phyloP scores from a whole-genome alignment of 768 basidiomycete genomes.

The Leccinellum rugosiceps region DNA sequence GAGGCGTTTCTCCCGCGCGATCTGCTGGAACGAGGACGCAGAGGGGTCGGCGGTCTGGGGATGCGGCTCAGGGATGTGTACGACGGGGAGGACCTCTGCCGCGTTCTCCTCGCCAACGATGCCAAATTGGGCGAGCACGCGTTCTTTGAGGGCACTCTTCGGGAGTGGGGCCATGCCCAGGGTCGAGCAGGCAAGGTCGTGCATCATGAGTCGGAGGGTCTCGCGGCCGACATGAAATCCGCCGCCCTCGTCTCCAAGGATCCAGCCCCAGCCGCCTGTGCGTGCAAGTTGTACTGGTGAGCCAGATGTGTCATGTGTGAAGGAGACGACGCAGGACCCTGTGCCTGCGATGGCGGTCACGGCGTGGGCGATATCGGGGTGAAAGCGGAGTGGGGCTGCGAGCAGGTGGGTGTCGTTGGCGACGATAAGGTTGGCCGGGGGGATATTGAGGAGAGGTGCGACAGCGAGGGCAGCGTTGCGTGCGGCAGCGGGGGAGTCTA shows the following conservation, averaged over 20 bases:
- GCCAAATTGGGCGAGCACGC: constrained; percentile 54
- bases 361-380: constrained; percentile 56
- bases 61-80: constrained; percentile 61
- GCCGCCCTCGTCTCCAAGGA: constrained; percentile 80
- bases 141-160: constrained; percentile 38
- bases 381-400: constrained; percentile 68
- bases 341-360: constrained; percentile 80
- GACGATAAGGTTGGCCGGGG: constrained; percentile 53
- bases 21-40: constrained; percentile 23
- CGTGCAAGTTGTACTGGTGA: constrained; percentile 62
- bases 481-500: constrained; percentile 67
- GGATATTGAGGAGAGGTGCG: constrained; percentile 55
- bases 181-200: constrained; percentile 51
- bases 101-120: constrained; percentile 41
- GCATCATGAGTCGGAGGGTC: constrained; percentile 63
- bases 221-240: constrained; percentile 80
- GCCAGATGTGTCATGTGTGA: constrained; percentile 41
- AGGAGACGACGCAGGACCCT: constrained; percentile 72
- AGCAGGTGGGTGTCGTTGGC: constrained; percentile 85
- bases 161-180: constrained; percentile 23
- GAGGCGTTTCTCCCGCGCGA: constrained; percentile 67
- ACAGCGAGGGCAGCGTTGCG: constrained; percentile 52
- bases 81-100: constrained; percentile 60
- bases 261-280: constrained; percentile 82
- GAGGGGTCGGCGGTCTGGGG: constrained; percentile 14